These are phyloP conservation scores for Coemansia sp. DNA, from an alignment of 192 early-diverging fungal genomes.

Conservation along the genomic window DNA sequence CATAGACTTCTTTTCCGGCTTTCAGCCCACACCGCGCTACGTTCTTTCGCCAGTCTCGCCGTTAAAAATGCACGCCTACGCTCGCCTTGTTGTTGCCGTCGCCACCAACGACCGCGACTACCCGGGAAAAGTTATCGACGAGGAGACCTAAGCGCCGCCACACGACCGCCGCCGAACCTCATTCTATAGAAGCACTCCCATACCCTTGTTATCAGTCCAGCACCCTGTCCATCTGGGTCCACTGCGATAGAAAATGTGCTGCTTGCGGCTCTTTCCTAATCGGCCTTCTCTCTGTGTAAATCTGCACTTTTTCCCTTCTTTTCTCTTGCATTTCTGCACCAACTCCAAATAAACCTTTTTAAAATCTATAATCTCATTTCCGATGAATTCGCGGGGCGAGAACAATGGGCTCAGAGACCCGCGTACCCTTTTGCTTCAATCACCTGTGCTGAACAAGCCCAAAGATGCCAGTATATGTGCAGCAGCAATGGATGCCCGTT, in stretches of 20 bases:
- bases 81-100: background rate
- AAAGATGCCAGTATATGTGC: background rate
- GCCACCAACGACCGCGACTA: conserved; percentile 15
- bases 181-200: background rate
- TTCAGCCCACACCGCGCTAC: background rate
- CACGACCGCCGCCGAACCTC: background rate
- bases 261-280: conserved; percentile 7
- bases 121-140: conserved; percentile 14
- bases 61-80: background rate
- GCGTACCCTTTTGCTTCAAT: background rate
- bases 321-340: conserved; percentile 2
- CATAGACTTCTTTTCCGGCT: conserved; percentile 1
- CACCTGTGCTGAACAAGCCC: background rate
- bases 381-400: background rate
- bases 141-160: conserved; percentile 5
- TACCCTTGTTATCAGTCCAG: background rate
- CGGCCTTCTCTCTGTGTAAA: conserved; percentile 9
- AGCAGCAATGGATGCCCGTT: background rate
- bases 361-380: background rate
- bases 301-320: background rate
- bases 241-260: conserved; percentile 3
- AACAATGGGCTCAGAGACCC: background rate
- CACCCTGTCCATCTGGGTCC: background rate
- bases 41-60: background rate
- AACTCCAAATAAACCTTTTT: conserved; percentile 6